Evolutionary conservation across 768 basidiomycete genomes (phyloP).

Genomic region (Lentinus tigrinus): DNA sequence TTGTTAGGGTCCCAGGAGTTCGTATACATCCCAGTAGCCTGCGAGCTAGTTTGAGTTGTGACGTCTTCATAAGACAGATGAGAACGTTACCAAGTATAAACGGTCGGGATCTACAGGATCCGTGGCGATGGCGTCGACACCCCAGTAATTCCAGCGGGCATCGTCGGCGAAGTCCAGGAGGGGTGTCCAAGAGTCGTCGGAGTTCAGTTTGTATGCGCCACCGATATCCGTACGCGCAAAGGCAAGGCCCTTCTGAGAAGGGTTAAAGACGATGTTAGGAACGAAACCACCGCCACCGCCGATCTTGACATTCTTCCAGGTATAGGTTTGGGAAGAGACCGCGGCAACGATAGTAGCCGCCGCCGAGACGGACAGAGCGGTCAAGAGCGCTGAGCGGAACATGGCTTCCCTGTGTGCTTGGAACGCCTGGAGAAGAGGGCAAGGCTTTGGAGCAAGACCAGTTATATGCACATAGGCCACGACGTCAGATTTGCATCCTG

Average conservation of each 20-base stretch:
- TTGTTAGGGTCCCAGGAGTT: constrained; percentile 64
- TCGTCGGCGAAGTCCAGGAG: constrained; percentile 52
- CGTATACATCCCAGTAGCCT: constrained; percentile 63
- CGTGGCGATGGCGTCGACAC: constrained; percentile 50
- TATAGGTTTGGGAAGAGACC: constrained; percentile 50
- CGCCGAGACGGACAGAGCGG: constrained; percentile 32
- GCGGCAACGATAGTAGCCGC: constrained; percentile 34
- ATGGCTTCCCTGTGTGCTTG: constrained; percentile 3
- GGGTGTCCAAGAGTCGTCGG: constrained; percentile 62
- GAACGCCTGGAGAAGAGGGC: not conserved
- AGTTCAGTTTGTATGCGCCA: constrained; percentile 61
- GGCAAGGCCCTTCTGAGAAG: constrained; percentile 56
- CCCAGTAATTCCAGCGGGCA: constrained; percentile 51
- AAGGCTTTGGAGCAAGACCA: not conserved
- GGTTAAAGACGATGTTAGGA: constrained; percentile 62
- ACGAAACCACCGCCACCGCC: constrained; percentile 50
- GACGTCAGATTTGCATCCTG: not conserved
- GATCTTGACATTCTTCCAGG: constrained; percentile 64
- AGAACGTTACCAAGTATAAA: constrained; percentile 45
- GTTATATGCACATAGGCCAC: constrained; percentile 1
- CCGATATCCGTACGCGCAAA: constrained; percentile 71
- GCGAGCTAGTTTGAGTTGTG: not conserved
- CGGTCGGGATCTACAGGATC: constrained; percentile 57
- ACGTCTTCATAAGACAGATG: not conserved
- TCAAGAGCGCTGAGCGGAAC: constrained; percentile 22